Evolutionary conservation across 352 stramenopile species (phyloP).

Genomic region (Phytophthora gonapodyides): DNA sequence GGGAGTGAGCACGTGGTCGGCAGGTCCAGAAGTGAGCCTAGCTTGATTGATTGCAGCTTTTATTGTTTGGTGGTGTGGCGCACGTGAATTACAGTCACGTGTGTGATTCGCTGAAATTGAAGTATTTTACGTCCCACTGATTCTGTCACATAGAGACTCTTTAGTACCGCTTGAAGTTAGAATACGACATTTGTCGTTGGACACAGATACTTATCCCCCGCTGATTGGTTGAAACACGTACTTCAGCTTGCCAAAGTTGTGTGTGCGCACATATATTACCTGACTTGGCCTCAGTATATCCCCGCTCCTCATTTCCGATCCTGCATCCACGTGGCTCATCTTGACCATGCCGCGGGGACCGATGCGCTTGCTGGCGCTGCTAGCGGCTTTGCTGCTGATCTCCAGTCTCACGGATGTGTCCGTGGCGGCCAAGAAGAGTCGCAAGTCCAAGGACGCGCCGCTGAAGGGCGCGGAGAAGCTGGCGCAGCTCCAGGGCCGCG

Average conservation of each 20-base stretch:
- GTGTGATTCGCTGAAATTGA: constrained; percentile 13
- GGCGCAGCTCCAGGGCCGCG: constrained; percentile 46
- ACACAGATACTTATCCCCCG: neutral
- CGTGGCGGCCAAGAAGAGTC: constrained; percentile 49
- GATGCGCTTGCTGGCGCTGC: constrained; percentile 30
- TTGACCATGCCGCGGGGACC: constrained; percentile 31
- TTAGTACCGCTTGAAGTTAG: constrained; percentile 1
- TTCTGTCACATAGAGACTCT: neutral
- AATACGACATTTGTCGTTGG: neutral
- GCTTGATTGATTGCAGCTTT: no score
- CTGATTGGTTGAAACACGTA: constrained; percentile 21
- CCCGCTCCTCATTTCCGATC: constrained; percentile 34
- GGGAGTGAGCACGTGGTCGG: no score
- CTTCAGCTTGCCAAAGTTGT: neutral
- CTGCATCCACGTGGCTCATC: constrained; percentile 40
- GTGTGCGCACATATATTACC: no score
- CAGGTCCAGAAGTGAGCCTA: no score
- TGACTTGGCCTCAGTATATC: no score
- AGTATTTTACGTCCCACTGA: neutral
- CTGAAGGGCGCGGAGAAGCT: constrained; percentile 71
- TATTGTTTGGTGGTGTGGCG: neutral
- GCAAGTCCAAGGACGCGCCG: constrained; percentile 28
- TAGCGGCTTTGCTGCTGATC: constrained; percentile 50
- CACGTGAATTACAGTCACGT: neutral
- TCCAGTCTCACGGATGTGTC: constrained; percentile 25